Base-by-base conservation (phyloP, 371 early-diverging fungal species). In the Syncephalastrum monosporum region DNA sequence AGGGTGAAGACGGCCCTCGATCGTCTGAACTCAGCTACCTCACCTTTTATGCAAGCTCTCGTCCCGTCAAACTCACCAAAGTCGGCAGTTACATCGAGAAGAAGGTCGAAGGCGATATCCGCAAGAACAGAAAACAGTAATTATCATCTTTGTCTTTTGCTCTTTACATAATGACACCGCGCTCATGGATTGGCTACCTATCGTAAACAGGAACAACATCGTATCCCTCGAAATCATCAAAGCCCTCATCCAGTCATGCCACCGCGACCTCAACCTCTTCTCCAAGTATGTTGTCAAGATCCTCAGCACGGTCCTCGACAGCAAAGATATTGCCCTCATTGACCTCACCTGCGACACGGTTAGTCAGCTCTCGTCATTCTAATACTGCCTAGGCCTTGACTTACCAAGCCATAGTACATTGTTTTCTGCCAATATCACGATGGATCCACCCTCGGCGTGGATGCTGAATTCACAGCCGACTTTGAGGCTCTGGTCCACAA, bases 1-100 rank as follows among this genome's bases (percentile, higher is more conserved):
- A 92, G 16, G 91, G 88, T 12, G 93, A 89, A 54, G 82, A 83
- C n/a, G 85, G 84, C 5, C 91, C 97, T 42, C 85, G 84, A 63
- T 83, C 91, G 42, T 88, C 86, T 54, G 91, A 91, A 64, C 86
- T 96, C 10, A 94, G 96, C 17, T 90, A 92, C 60, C 79, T 97
- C 38, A 82, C 90, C 29, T 96, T 90, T 74, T 97, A 97, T 70
- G 90, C 93, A 24, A 83, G 86, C 45, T 87, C 92, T 51, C 87
- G 93, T 67, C 96, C 96, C 5, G 92, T 89, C 43, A 97, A 97
- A 70, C 81, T 96, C 23, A 83, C 91, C 55, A 97, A 97, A 63
- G 94, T 96, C 44, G 95, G 95, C 55, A 75, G 69, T 15, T 94
- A 87, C 67, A 68, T 97, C 53, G 92, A 93, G 60, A 86, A 86